These are phyloP conservation scores for Phlebiopsis gigantea DNA, from an alignment of 768 basidiomycete genomes.

Conservation along the genomic window DNA sequence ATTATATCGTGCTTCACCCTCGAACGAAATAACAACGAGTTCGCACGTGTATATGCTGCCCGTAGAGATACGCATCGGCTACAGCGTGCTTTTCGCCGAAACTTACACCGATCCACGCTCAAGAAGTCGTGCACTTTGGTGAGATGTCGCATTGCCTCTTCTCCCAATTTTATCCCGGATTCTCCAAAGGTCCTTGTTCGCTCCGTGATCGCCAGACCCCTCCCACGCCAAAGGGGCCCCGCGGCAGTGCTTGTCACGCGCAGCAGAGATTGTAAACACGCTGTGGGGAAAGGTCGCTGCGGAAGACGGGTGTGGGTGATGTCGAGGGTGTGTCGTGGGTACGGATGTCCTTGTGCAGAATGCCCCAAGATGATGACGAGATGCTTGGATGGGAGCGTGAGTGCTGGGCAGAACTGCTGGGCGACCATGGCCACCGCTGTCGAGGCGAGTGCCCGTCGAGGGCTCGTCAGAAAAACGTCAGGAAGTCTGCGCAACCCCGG, in stretches of 20 bases:
- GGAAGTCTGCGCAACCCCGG: background rate
- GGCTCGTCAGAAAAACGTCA: background rate
- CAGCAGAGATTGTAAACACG: background rate
- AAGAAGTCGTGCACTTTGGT: too few relatives aligned
- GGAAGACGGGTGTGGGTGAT: background rate
- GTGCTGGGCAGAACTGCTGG: background rate
- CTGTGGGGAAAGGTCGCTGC: background rate
- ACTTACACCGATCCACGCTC: too few relatives aligned
- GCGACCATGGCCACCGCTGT: background rate
- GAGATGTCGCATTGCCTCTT: background rate
- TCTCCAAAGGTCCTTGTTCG: background rate
- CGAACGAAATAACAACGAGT: too few relatives aligned
- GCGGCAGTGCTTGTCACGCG: background rate
- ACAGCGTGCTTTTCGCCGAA: too few relatives aligned
- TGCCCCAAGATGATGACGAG: background rate
- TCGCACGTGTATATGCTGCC: too few relatives aligned
- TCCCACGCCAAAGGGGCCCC: background rate
- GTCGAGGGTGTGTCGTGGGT: background rate
- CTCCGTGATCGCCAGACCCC: background rate
- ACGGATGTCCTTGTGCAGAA: background rate
- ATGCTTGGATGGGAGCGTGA: background rate
- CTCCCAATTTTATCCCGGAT: background rate
- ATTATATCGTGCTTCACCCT: too few relatives aligned
- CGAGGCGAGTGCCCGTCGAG: background rate
- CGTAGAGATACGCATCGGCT: too few relatives aligned